Evolutionary conservation across 139 green algal species (phyloP).

Genomic region (Klebsormidium nitens): DNA sequence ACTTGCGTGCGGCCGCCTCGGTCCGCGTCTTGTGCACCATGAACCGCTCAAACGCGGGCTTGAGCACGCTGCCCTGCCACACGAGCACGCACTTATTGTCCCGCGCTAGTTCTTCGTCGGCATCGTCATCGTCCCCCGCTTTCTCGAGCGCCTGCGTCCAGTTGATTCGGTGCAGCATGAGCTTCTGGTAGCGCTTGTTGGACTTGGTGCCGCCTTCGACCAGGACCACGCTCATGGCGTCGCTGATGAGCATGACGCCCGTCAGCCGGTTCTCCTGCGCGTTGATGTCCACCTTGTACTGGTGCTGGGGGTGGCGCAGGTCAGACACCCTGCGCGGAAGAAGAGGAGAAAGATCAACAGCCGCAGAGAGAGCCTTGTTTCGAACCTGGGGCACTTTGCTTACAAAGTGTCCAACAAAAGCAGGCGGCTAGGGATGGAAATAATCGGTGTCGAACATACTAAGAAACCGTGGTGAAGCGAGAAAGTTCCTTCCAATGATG

Average conservation of each 20-base stretch:
- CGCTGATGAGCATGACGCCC: conserved; percentile 44
- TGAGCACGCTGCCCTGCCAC: conserved; percentile 63
- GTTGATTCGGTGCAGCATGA: conserved; percentile 93
- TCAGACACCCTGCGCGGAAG: conserved; percentile 39
- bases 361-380: too few species aligned
- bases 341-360: too few species aligned
- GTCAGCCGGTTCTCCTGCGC: conserved; percentile 81
- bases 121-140: conserved; percentile 17
- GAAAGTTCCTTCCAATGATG: too few species aligned
- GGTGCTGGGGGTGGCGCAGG: conserved; percentile 55
- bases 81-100: conserved; percentile 43
- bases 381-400: too few species aligned
- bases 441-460: too few species aligned
- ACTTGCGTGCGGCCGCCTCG: conserved; percentile 40
- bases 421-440: too few species aligned
- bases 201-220: conserved; percentile 66
- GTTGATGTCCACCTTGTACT: conserved; percentile 91
- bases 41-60: conserved; percentile 65
- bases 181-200: conserved; percentile 74
- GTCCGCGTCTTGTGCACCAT: conserved; percentile 39
- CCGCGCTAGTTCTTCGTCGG: conserved; percentile 27
- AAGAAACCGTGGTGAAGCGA: too few species aligned
- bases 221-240: conserved; percentile 65
- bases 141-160: too few species aligned
- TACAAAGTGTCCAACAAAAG: too few species aligned